phyloP scores from a whole-genome alignment of 106 monocot species.

The Platanthera zijinensis region DNA sequence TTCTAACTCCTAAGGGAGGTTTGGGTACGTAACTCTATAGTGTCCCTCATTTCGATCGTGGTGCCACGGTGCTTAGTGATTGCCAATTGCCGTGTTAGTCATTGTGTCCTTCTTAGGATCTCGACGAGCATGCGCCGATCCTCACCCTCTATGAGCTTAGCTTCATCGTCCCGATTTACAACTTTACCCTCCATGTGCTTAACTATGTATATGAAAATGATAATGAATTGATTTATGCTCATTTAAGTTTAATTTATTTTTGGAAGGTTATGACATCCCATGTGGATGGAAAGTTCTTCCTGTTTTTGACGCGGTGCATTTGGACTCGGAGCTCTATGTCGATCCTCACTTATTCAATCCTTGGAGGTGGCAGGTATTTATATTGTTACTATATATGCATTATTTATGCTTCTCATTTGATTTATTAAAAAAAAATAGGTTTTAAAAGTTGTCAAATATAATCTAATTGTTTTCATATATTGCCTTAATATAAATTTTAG shows the following conservation, averaged over 20 bases:
- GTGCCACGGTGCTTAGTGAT: too few relatives aligned
- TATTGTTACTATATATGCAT: too few relatives aligned
- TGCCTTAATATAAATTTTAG: background rate
- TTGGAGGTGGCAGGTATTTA: slow-evolving; percentile 73
- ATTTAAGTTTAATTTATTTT: background rate
- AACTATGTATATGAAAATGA: background rate
- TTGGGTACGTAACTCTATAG: too few relatives aligned
- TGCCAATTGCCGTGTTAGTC: too few relatives aligned
- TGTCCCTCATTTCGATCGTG: too few relatives aligned
- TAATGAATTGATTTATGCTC: background rate
- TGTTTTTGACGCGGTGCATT: slow-evolving; percentile 58
- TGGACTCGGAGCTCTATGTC: slow-evolving; percentile 39
- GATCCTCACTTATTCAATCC: slow-evolving; percentile 69
- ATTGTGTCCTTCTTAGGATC: too few relatives aligned
- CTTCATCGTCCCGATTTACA: too few relatives aligned
- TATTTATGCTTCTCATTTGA: too few relatives aligned
- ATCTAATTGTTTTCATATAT: background rate
- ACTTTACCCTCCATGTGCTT: background rate
- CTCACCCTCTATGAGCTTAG: too few relatives aligned
- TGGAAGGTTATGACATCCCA: slow-evolving; percentile 58
- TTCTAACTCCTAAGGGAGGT: too few relatives aligned
- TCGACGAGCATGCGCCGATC: too few relatives aligned
- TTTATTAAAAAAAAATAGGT: background rate
- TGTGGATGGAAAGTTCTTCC: slow-evolving; percentile 85
- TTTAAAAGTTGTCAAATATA: background rate